These are phyloP conservation scores for Saccharomycopsis fibuligera DNA, from an alignment of 805 yeast genomes.

Conservation along the genomic window DNA sequence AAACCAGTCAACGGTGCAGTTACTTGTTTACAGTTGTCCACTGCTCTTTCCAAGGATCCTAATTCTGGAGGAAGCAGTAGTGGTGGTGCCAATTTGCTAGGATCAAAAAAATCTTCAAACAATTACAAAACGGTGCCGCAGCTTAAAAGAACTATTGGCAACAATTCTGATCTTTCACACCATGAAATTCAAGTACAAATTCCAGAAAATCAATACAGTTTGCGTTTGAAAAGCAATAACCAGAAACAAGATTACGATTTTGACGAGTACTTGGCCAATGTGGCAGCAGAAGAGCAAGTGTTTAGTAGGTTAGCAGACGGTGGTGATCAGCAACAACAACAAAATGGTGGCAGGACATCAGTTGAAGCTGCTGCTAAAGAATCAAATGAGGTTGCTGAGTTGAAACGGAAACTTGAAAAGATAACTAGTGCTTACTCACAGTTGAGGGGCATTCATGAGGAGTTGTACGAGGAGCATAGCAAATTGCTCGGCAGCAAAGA, in stretches of 20 bases:
- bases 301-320: neutral
- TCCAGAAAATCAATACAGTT: constrained; percentile 25
- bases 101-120: constrained; percentile 31
- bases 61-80: too few species aligned
- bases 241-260: constrained; percentile 33
- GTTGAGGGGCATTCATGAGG: constrained; percentile 53
- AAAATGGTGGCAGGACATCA: constrained; percentile 3
- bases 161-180: constrained; percentile 33
- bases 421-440: constrained; percentile 56
- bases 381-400: constrained; percentile 23
- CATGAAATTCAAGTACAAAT: constrained; percentile 38
- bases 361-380: constrained; percentile 24
- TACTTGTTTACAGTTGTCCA: constrained; percentile 27
- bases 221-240: constrained; percentile 26
- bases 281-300: constrained; percentile 8
- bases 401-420: constrained; percentile 41
- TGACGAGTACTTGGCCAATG: constrained; percentile 39
- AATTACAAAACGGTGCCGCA: constrained; percentile 43
- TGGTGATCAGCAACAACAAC: neutral
- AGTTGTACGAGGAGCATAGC: constrained; percentile 45
- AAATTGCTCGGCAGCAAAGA: constrained; percentile 27
- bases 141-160: constrained; percentile 49
- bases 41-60: constrained; percentile 15
- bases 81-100: constrained; percentile 26
- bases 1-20: constrained; percentile 33